Conservation (phyloP, 2,329 filamentous ascomycete genomes). For the Clonostachys solani region DNA sequence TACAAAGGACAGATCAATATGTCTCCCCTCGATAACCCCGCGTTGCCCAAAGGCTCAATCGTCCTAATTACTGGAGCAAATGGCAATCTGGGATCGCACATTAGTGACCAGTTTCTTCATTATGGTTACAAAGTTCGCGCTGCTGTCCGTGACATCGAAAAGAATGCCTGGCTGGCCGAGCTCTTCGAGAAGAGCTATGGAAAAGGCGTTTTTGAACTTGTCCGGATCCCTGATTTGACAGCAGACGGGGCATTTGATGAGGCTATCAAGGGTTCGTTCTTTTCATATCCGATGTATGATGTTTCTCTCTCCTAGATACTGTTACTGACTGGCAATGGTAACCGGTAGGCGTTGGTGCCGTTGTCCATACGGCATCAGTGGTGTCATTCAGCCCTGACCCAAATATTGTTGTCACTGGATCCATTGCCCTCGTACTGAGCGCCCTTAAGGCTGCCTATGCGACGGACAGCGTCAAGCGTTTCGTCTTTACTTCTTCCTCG, state of each 20-base stretch:
- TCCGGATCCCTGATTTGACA: slow-evolving; percentile 24
- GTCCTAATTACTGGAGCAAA: slow-evolving; percentile 27
- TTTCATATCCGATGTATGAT: too few species aligned
- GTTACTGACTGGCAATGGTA: too few species aligned
- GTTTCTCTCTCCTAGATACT: too few species aligned
- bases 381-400: slow-evolving; percentile 26
- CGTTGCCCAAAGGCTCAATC: slow-evolving; percentile 14
- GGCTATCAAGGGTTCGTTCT: slow-evolving; percentile 15
- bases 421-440: slow-evolving; percentile 16
- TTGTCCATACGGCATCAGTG: slow-evolving; percentile 32
- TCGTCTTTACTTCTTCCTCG: slow-evolving; percentile 33
- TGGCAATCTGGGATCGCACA: slow-evolving; percentile 23
- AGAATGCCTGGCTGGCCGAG: slow-evolving; percentile 13
- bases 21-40: not conserved
- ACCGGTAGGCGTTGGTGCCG: slow-evolving; percentile 12
- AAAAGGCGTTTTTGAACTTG: slow-evolving; percentile 23
- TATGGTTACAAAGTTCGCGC: slow-evolving; percentile 24
- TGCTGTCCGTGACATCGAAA: slow-evolving; percentile 17
- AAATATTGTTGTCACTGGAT: slow-evolving; percentile 27
- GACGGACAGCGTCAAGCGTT: slow-evolving; percentile 26
- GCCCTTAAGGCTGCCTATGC: slow-evolving; percentile 26
- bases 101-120: slow-evolving; percentile 20
- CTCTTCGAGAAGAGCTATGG: slow-evolving; percentile 24
- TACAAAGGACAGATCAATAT: too few species aligned
- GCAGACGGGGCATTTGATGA: slow-evolving; percentile 15